Conservation (phyloP, 1,284 basidiomycete species). For the Earliella scabrosa region DNA sequence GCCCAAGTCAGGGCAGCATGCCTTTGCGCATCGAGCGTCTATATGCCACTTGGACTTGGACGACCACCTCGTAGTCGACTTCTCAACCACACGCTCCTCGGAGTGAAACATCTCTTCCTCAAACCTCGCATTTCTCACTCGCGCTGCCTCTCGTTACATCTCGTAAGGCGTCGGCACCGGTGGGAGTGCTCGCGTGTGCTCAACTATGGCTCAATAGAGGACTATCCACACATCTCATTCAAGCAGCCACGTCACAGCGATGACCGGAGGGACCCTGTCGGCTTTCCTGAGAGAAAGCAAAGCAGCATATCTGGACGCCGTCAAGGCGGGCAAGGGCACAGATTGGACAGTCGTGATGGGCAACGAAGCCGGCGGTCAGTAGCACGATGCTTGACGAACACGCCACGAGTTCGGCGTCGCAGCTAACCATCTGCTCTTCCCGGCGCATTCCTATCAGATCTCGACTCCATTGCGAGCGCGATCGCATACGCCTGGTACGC, state of each 20-base stretch:
- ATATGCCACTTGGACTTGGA: constrained; percentile 4
- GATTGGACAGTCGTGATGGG: constrained; percentile 89
- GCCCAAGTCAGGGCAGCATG: too few species aligned
- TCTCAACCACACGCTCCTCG: too few species aligned
- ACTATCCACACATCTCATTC: neutral
- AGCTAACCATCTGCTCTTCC: constrained; percentile 4
- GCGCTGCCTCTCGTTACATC: too few species aligned
- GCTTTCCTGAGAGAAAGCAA: constrained; percentile 37
- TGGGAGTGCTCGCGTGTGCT: constrained; percentile 1
- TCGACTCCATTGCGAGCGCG: constrained; percentile 86
- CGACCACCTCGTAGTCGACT: neutral
- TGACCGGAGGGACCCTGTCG: constrained; percentile 8
- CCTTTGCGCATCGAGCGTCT: too few species aligned
- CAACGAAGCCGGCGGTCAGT: constrained; percentile 89
- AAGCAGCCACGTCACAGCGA: neutral
- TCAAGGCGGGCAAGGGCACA: constrained; percentile 43
- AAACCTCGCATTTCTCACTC: too few species aligned
- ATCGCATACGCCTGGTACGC: constrained; percentile 81
- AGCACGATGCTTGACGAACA: neutral
- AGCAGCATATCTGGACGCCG: constrained; percentile 48
- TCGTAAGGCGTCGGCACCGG: too few species aligned
- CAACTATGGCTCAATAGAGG: constrained; percentile 15
- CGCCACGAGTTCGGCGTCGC: too few species aligned
- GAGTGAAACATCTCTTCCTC: too few species aligned
- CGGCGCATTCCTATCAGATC: constrained; percentile 56